Conservation (phyloP, 2,329 filamentous ascomycete species). For the Coniochaeta sp. region DNA sequence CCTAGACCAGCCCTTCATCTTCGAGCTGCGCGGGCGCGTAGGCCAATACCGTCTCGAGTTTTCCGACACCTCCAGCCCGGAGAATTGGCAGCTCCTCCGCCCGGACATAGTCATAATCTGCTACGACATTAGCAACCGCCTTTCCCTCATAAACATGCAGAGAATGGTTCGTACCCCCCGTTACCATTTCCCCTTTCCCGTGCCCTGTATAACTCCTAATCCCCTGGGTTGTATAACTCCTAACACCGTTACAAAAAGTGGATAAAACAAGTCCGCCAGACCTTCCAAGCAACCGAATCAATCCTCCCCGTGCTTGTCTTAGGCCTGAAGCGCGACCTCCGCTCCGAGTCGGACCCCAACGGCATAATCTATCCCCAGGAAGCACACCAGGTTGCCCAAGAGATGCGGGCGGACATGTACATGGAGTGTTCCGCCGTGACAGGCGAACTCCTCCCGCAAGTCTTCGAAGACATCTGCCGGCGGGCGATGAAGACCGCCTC, state of each 20-base stretch:
- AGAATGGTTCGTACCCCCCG: constrained; percentile 36
- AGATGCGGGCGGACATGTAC: constrained; percentile 55
- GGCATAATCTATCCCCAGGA: constrained; percentile 57
- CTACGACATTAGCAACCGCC: constrained; percentile 53
- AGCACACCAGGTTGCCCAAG: constrained; percentile 48
- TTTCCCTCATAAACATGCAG: constrained; percentile 52
- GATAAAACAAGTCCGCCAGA: constrained; percentile 45
- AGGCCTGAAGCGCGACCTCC: constrained; percentile 54
- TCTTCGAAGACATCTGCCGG: constrained; percentile 54
- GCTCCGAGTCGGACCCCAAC: constrained; percentile 51
- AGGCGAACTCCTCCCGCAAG: constrained; percentile 49
- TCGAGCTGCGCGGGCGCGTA: constrained; percentile 42
- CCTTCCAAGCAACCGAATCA: constrained; percentile 37
- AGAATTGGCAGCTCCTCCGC: constrained; percentile 50
- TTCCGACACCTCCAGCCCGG: constrained; percentile 51
- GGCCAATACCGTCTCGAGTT: constrained; percentile 49
- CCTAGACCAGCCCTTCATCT: constrained; percentile 53
- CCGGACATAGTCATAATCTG: constrained; percentile 54
- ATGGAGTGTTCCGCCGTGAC: constrained; percentile 57
- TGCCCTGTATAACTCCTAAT: not conserved
- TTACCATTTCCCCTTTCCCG: too few relatives aligned
- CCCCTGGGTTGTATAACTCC: not conserved
- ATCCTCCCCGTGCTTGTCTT: constrained; percentile 48
- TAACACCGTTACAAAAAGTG: constrained; percentile 37
- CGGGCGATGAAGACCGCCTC: constrained; percentile 44